phyloP scores from a whole-genome alignment of 2,329 filamentous ascomycete species.

The Penicillium vulpinum region DNA sequence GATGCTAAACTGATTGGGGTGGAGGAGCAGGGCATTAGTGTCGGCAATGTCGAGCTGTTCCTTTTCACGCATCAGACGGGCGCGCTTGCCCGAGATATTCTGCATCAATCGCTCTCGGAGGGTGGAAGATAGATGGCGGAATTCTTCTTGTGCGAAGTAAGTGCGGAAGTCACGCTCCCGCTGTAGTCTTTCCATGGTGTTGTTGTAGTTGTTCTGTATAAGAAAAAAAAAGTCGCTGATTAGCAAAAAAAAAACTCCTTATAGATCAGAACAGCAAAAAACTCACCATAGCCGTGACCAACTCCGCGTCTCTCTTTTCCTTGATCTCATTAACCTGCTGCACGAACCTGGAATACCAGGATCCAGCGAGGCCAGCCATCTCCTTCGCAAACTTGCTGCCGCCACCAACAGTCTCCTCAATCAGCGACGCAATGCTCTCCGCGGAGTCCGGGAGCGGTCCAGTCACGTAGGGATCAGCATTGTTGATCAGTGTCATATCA shows the following conservation, averaged over 20 bases:
- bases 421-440: constrained; percentile 67
- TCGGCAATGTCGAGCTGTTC: constrained; percentile 67
- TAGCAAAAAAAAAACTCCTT: not conserved
- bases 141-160: constrained; percentile 64
- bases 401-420: constrained; percentile 56
- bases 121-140: constrained; percentile 58
- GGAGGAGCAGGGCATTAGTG: constrained; percentile 64
- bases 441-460: constrained; percentile 65
- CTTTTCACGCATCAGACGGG: constrained; percentile 62
- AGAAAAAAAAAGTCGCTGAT: constrained; percentile 3
- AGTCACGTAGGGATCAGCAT: constrained; percentile 76
- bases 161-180: constrained; percentile 60
- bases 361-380: constrained; percentile 66
- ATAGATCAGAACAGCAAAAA: not conserved
- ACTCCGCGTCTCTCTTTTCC: constrained; percentile 79
- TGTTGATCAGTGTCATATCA: constrained; percentile 81
- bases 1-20: constrained; percentile 67
- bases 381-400: constrained; percentile 67
- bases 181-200: constrained; percentile 56
- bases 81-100: constrained; percentile 57
- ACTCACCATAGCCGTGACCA: constrained; percentile 78
- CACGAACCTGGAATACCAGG: constrained; percentile 80
- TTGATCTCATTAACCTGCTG: constrained; percentile 84
- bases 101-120: constrained; percentile 63
- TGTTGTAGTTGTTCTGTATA: constrained; percentile 57